These are phyloP conservation scores for Sutorius australiensis DNA, from an alignment of 768 basidiomycete genomes.

Conservation along the genomic window DNA sequence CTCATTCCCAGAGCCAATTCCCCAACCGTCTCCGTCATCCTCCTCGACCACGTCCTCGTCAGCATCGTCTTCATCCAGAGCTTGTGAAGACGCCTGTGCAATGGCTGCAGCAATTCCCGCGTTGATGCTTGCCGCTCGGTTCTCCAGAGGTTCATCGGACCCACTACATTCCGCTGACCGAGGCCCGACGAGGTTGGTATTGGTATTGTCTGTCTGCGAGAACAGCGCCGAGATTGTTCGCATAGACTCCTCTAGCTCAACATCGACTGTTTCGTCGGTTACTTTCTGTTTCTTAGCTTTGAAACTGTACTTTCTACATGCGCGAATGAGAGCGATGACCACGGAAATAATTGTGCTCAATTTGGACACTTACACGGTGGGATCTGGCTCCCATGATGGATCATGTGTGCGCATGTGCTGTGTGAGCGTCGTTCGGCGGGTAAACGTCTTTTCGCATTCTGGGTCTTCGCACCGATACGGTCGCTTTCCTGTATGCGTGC, in stretches of 20 bases:
- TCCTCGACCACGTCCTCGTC: conserved; percentile 38
- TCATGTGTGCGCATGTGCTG: conserved; percentile 88
- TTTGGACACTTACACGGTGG: conserved; percentile 58
- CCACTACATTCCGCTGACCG: conserved; percentile 30
- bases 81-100: conserved; percentile 64
- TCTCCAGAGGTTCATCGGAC: conserved; percentile 48
- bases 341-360: conserved; percentile 2
- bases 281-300: conserved; percentile 66
- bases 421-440: conserved; percentile 78
- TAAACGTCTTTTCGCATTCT: conserved; percentile 84
- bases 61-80: conserved; percentile 53
- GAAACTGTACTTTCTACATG: conserved; percentile 67
- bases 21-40: conserved; percentile 39
- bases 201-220: conserved; percentile 42
- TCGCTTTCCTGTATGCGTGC: conserved; percentile 84
- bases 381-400: conserved; percentile 81
- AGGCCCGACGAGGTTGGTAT: conserved; percentile 29
- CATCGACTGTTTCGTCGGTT: conserved; percentile 48
- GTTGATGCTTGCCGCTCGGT: conserved; percentile 71
- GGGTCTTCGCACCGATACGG: conserved; percentile 85
- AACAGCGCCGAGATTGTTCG: conserved; percentile 72
- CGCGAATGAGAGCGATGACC: conserved; percentile 14
- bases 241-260: conserved; percentile 67
- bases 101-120: conserved; percentile 79
- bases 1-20: conserved; percentile 49